A percentile compares a stretch with the other conserved stretches of the same genome.
phyloP scores from a whole-genome alignment of 2,329 filamentous ascomycete genomes.

The Penicillium sp. region DNA sequence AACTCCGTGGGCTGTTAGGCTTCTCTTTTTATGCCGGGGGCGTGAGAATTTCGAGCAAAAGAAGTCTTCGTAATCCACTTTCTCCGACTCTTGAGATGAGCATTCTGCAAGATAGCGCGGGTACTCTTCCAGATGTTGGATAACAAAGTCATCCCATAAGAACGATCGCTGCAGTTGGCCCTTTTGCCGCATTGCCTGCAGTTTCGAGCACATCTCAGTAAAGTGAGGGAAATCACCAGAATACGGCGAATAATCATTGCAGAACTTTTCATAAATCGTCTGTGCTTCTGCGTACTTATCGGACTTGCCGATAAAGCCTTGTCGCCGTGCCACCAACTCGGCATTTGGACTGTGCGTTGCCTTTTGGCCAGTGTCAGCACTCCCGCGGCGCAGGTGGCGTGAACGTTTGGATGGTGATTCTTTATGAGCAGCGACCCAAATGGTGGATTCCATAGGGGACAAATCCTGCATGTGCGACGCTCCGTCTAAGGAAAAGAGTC shows the following conservation, averaged over 20 bases:
- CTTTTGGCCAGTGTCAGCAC: background rate
- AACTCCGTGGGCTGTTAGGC: constrained; percentile 27
- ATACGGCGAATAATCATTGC: constrained; percentile 34
- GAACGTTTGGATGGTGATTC: constrained; percentile 13
- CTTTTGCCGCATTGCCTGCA: constrained; percentile 26
- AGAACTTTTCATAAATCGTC: constrained; percentile 32
- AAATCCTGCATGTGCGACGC: background rate
- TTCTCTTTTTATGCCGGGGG: constrained; percentile 32
- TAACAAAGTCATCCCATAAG: constrained; percentile 42
- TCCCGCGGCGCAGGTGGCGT: background rate
- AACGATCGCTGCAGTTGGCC: constrained; percentile 30
- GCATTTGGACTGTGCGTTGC: constrained; percentile 2
- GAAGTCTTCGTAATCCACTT: constrained; percentile 33
- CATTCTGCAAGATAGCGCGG: constrained; percentile 27
- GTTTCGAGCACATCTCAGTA: constrained; percentile 29
- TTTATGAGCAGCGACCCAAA: constrained; percentile 8
- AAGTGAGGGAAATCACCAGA: constrained; percentile 34
- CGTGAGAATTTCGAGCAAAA: constrained; percentile 28
- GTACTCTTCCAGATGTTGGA: constrained; percentile 34
- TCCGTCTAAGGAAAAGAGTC: background rate
- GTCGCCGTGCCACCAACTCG: constrained; percentile 17
- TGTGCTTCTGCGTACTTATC: constrained; percentile 19
- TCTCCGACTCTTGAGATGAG: constrained; percentile 19
- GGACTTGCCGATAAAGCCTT: constrained; percentile 17
- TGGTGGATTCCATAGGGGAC: constrained; percentile 3